Evolutionary conservation across 371 early-diverging fungal species (phyloP), one percentile per base, ranked within the genome.

Genomic region (Mortierella sp.): DNA sequence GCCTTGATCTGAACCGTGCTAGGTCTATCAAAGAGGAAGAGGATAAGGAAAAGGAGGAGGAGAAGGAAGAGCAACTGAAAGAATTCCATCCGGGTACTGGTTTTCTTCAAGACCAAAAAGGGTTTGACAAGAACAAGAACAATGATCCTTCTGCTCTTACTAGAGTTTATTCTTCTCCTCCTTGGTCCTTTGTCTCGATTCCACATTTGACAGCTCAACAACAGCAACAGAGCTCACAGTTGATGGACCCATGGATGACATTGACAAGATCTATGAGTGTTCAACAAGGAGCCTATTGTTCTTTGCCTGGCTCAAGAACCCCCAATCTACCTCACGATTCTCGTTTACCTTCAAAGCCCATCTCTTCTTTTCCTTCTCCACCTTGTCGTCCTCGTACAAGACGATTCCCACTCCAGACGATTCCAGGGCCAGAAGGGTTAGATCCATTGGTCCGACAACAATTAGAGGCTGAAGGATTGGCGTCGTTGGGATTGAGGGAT

Each of bases 341-440:
- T 28, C 6, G 16, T 12, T 25, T 23, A 15, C 23, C 15, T 23
- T 23, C 53, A 26, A 48, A 51, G 9, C 43, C 30, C 12, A 19
- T 52, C 18, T 28, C 2, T 21, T 4, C 52, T 7, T 29, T n/a
- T 15, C 45, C 23, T 11, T 55, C 55, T 1, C 55, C 16, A 16
- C 23, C 55, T 12, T 0, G 19, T 57, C 57, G 9, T 18, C 37
- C 11, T 29, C 60, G 51, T 45, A 18, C 30, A 26, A 19, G 18
- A 4, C 76, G 72, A 16, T 52, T 19, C 37, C 64, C 72, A 7
- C 30, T 76, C 18, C 72, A 76, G 50, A 29, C 68, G 2, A 30
- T 71, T 18, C 65, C 76, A 15, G 71, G 76, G 7, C 76, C 71
- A 3, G 76, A 76, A 18, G 57, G 68, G 0, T 45, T 76, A 14